Base-by-base conservation (phyloP, 305 asterid species). In the Rubia peregrina region DNA sequence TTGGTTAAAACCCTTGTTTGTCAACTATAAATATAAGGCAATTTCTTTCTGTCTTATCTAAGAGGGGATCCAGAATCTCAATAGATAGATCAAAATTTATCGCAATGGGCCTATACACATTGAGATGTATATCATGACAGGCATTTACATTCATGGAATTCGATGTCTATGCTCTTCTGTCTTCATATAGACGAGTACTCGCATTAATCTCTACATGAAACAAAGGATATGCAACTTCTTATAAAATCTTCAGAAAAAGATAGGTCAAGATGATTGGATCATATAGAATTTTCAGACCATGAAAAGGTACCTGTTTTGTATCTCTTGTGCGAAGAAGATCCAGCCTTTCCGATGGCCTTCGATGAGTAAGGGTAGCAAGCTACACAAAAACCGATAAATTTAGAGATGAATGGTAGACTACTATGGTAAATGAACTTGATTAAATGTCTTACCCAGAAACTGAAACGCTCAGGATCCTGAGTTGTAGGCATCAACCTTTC, bases 401-500 rank as follows among this genome's bases (percentile, higher is more conserved):
- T 60, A 75, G n/a, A 19, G 6, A 7, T 11, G 16, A 16, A 11
- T 36, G 12, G 8, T 22, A 41, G 43, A 33, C 9, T 14, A 12
- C 21, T 4, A 33, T 38, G 33, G 4, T 43, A 77, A 59, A 75
- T 57, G 40, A 71, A 81, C 3, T 69, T 41, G 36, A 66, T 38
- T 17, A 21, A 70, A n/a, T 48, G 41, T 72, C 26, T 3, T 94
- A 94, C 99, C 99, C 99, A 94, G 76, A 94, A 94, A 83, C 98
- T 94, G 78, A 94, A 90, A 73, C 83, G 86, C 80, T 89, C 99
- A 7, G 95, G 96, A 82, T 94, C 95, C 65, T 68, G 83, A 60
- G 92, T 69, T 17, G 92, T 17, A 55, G 99, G 99, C 95, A 88
- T 87, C 82, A 94, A 74, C 13, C 98, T 93, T 75, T 91, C 96